phyloP scores from a whole-genome alignment of 1,139 yeast genomes.

The Pichia sp. region DNA sequence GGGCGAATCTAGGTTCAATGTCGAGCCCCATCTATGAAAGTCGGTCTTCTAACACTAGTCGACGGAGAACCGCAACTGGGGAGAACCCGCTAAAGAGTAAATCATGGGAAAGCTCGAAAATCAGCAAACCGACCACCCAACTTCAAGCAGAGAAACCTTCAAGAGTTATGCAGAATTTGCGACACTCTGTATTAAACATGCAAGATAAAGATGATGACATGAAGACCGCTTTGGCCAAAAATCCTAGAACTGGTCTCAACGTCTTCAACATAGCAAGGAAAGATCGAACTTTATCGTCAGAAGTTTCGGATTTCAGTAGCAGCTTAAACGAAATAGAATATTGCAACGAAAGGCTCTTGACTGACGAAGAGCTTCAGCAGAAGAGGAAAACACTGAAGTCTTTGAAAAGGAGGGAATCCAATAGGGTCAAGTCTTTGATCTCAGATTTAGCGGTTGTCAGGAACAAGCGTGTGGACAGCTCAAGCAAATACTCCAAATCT shows the following conservation, averaged over 20 bases:
- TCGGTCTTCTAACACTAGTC: neutral
- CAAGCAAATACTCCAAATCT: neutral
- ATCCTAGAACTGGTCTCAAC: neutral
- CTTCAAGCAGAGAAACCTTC: neutral
- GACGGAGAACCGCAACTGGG: no score
- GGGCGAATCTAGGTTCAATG: neutral
- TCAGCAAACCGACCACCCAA: neutral
- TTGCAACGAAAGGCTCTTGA: neutral
- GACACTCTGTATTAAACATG: neutral
- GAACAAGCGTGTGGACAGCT: neutral
- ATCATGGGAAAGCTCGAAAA: neutral
- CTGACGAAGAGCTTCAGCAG: conserved; percentile 1
- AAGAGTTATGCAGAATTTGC: neutral
- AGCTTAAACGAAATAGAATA: conserved; percentile 4
- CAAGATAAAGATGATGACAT: neutral
- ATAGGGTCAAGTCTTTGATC: conserved; percentile 1
- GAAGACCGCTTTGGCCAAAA: neutral
- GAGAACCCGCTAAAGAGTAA: neutral
- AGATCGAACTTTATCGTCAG: neutral
- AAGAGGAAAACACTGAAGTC: neutral
- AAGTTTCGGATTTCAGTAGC: conserved; percentile 4
- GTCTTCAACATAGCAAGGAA: neutral
- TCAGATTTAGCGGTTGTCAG: conserved; percentile 7
- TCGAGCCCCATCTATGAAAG: neutral
- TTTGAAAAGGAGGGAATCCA: neutral